These are phyloP conservation scores for Ehretia macrophylla DNA, from an alignment of 257 asterid genomes.

Conservation along the genomic window DNA sequence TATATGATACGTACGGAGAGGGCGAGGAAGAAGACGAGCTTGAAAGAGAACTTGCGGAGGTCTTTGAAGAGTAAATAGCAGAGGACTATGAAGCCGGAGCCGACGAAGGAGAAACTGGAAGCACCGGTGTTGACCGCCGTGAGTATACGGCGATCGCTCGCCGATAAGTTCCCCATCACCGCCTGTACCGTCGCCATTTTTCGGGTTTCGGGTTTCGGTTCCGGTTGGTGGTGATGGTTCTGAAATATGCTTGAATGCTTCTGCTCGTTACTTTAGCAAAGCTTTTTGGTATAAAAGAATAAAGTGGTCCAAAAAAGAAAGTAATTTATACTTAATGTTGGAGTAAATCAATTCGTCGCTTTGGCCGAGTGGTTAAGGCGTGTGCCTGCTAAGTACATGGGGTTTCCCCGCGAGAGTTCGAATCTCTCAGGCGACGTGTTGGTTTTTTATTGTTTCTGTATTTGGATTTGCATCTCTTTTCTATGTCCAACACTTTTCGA, in stretches of 20 bases:
- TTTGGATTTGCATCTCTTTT: no score
- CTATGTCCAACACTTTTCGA: no score
- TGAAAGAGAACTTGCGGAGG: constrained; percentile 95
- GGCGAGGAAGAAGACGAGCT: constrained; percentile 98
- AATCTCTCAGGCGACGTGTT: constrained; percentile 93
- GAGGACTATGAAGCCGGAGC: constrained; percentile 91
- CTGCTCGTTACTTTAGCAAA: not conserved
- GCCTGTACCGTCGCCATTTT: constrained; percentile 82
- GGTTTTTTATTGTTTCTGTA: not conserved
- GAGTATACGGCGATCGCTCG: constrained; percentile 57
- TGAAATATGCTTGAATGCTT: not conserved
- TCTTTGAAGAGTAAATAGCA: constrained; percentile 89
- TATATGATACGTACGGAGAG: constrained; percentile 54
- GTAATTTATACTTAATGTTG: no score
- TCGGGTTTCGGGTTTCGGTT: not conserved
- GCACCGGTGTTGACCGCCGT: constrained; percentile 80
- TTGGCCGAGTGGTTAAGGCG: constrained; percentile 76
- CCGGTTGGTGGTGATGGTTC: not conserved
- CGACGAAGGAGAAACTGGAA: constrained; percentile 74
- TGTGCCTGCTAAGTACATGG: constrained; percentile 82
- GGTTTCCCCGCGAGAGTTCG: constrained; percentile 99
- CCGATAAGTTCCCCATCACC: constrained; percentile 71
- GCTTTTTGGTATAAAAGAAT: no score
- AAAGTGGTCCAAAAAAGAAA: no score
- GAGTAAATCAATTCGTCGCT: no score